Evolutionary conservation across 805 yeast genomes (phyloP).

Genomic region (Nakazawaea ernobii): DNA sequence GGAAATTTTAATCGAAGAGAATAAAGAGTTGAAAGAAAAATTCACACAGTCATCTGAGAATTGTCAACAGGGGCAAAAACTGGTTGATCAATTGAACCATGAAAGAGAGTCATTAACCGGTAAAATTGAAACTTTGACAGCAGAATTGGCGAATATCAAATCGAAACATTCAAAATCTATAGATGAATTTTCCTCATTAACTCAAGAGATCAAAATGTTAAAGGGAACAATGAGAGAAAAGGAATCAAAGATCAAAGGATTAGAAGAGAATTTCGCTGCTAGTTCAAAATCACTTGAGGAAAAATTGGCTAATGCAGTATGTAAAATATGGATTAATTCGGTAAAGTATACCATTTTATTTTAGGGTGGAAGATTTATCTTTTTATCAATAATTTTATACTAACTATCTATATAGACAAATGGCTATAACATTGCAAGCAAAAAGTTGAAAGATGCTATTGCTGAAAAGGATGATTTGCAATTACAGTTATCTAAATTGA

Average conservation of each 20-base stretch:
- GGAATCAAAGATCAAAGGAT: slow-evolving; percentile 25
- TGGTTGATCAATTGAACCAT: slow-evolving; percentile 13
- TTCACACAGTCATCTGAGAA: background rate
- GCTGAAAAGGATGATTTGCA: slow-evolving; percentile 40
- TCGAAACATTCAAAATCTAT: slow-evolving; percentile 1
- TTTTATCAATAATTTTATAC: too few species aligned
- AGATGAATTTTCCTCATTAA: slow-evolving; percentile 12
- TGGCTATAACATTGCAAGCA: slow-evolving; percentile 25
- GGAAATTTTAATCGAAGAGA: slow-evolving; percentile 17
- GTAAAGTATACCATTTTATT: slow-evolving; percentile 9
- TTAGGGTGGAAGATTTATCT: too few species aligned
- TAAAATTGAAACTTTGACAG: slow-evolving; percentile 17
- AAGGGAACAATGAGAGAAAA: slow-evolving; percentile 24
- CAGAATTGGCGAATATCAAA: slow-evolving; percentile 10
- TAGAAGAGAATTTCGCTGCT: slow-evolving; percentile 23
- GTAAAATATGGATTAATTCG: slow-evolving; percentile 13
- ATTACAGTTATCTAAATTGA: slow-evolving; percentile 30
- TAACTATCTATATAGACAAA: slow-evolving; percentile 13
- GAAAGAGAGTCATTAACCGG: slow-evolving; percentile 15
- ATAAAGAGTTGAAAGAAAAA: slow-evolving; percentile 19
- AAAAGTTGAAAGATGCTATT: slow-evolving; percentile 30
- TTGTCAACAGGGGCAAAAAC: slow-evolving; percentile 8
- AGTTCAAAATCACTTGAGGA: slow-evolving; percentile 29
- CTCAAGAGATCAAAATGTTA: slow-evolving; percentile 25
- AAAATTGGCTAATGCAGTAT: slow-evolving; percentile 26